Evolutionary conservation across 1,139 yeast species (phyloP), one percentile per base, ranked within the genome.

Genomic region (Debaryomyces robertsiae): DNA sequence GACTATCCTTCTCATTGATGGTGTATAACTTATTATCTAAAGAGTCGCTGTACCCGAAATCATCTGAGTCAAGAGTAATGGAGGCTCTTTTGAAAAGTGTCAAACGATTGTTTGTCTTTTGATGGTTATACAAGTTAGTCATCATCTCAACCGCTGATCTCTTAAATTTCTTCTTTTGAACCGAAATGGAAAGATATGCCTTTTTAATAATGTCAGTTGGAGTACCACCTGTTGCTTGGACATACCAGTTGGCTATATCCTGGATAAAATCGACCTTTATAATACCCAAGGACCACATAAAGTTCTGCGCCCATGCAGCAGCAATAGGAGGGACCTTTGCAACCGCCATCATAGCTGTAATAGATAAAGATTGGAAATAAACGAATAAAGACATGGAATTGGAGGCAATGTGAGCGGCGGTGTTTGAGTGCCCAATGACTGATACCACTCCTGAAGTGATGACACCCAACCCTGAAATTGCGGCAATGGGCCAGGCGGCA

Each of bases 401-500:
- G 16, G 97, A 86, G 10, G 98, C 96, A 61, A 93, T 91, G 61
- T 93, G 98, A 3, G 97, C 94, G 6, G 98, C 96, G 2, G 98
- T 91, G 47, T 83, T 81, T 25, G 95, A 82, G 60, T 91, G 94
- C 9, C 98, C 98, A 53, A 84, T 76, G 31, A 90, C 82, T 0
- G 96, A 88, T 33, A 89, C 81, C 39, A 88, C 78, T 34, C 96
- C 96, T 1, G 97, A 87, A 4, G 94, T 84, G 40, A 90, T 63
- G 32, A 93, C 78, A 47, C 98, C 98, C 36, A 88, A 62, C 37
- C 96, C 95, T 2, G 96, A 81, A 33, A 93, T 78, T 14, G 91
- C 94, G 4, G 97, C 98, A 53, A 93, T 86, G 17, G 96, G 96
- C 98, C 98, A 94, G 6, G 96, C 79, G 4, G 96, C 98, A 53